Evolutionary conservation across 2,329 filamentous ascomycete genomes (phyloP).

Genomic region (Chrysoporthe austroafricana): DNA sequence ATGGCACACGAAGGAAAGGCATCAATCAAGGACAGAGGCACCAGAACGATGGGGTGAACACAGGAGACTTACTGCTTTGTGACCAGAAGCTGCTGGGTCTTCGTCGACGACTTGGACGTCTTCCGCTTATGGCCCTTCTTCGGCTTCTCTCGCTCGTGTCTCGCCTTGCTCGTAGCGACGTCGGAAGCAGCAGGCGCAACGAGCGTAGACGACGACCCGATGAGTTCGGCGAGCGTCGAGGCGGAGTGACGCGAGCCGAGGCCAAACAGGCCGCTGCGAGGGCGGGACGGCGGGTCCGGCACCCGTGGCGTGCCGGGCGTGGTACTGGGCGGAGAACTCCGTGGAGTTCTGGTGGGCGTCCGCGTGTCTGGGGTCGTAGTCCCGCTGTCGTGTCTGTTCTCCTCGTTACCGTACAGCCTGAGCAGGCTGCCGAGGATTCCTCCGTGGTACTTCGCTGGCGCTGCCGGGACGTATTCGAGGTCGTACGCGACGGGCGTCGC

Average conservation of each 20-base stretch:
- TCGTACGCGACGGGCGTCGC: conserved; percentile 58
- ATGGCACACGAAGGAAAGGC: not conserved
- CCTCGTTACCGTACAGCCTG: conserved; percentile 65
- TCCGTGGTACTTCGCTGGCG: conserved; percentile 69
- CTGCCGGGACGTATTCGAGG: conserved; percentile 63
- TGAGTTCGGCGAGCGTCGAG: conserved; percentile 52
- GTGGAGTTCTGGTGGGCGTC: conserved; percentile 48
- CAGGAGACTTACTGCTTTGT: conserved; percentile 47
- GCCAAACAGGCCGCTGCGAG: conserved; percentile 44
- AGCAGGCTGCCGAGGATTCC: conserved; percentile 75
- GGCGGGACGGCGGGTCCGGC: conserved; percentile 36
- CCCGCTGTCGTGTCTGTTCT: conserved; percentile 43
- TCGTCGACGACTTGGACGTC: conserved; percentile 28
- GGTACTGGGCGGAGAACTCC: conserved; percentile 46
- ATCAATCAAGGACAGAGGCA: not conserved
- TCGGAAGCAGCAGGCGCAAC: conserved; percentile 50
- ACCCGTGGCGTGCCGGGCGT: conserved; percentile 37
- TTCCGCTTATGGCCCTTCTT: conserved; percentile 32
- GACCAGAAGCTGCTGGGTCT: conserved; percentile 45
- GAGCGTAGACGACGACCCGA: conserved; percentile 59
- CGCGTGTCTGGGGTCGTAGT: conserved; percentile 47
- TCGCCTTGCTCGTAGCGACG: conserved; percentile 49
- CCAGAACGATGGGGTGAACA: not conserved
- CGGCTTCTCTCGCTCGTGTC: conserved; percentile 37
- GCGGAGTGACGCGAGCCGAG: conserved; percentile 50